phyloP scores from a whole-genome alignment of 106 monocot genomes.

The Phalaenopsis aphrodite region DNA sequence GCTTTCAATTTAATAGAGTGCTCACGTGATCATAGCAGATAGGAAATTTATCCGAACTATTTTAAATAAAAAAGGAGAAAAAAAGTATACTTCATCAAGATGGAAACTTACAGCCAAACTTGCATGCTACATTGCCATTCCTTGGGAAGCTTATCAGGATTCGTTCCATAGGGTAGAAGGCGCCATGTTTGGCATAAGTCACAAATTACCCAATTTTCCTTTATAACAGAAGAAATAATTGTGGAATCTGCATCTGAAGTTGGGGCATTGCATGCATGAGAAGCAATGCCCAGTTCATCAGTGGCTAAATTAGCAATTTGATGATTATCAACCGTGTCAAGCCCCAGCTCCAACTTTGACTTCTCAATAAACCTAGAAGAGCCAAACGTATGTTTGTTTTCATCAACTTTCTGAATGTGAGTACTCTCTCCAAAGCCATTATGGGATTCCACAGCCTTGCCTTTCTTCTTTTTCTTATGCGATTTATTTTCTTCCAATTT shows the following conservation, averaged over 20 bases:
- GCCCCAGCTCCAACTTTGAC: conserved; percentile 18
- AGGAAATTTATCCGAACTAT: neutral
- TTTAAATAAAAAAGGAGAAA: neutral
- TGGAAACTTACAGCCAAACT: conserved; percentile 58
- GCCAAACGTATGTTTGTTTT: too few species aligned
- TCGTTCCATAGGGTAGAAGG: conserved; percentile 46
- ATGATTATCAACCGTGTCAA: conserved; percentile 23
- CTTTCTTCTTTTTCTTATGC: conserved; percentile 15
- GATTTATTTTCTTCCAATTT: conserved; percentile 10
- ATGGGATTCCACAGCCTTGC: conserved; percentile 10
- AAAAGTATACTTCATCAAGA: neutral
- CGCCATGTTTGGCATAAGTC: conserved; percentile 70
- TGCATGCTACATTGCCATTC: conserved; percentile 67
- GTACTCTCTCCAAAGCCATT: neutral
- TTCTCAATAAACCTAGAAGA: conserved; percentile 17
- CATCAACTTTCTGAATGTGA: too few species aligned
- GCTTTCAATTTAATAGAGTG: neutral
- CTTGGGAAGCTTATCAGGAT: conserved; percentile 49
- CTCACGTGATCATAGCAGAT: neutral
- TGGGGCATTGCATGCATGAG: conserved; percentile 7
- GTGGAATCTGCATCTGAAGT: conserved; percentile 20
- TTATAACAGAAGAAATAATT: conserved; percentile 33
- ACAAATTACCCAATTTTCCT: conserved; percentile 67
- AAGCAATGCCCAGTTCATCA: neutral
- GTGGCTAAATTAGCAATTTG: conserved; percentile 8